These are phyloP conservation scores for Tricholoma hemisulphureum DNA, from an alignment of 768 basidiomycete genomes.

Conservation along the genomic window DNA sequence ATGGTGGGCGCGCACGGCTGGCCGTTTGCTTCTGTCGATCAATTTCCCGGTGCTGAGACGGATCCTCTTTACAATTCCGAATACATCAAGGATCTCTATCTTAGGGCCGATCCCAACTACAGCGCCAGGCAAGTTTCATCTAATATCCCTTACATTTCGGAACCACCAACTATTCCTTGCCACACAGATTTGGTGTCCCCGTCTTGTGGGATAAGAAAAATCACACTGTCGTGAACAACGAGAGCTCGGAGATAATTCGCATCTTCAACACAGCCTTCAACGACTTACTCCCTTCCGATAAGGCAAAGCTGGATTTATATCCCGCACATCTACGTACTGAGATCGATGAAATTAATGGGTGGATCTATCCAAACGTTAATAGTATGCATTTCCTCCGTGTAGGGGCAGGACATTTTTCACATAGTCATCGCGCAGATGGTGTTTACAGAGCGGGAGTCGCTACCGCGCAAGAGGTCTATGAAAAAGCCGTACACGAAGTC, in stretches of 20 bases:
- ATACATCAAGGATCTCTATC: conserved; percentile 83
- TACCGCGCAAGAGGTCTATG: conserved; percentile 73
- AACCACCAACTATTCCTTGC: background rate
- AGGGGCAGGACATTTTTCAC: background rate
- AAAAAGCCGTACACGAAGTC: conserved; percentile 65
- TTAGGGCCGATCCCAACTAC: conserved; percentile 71
- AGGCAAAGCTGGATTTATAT: conserved; percentile 70
- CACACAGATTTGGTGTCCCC: conserved; percentile 74
- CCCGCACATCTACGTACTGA: conserved; percentile 66
- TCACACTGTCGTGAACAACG: conserved; percentile 90
- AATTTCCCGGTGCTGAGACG: conserved; percentile 65
- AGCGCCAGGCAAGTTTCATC: conserved; percentile 50
- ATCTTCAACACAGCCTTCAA: conserved; percentile 89
- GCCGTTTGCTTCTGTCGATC: conserved; percentile 73
- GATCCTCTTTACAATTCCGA: conserved; percentile 69
- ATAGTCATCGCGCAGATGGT: conserved; percentile 49
- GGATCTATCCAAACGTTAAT: conserved; percentile 82
- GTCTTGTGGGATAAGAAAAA: conserved; percentile 89
- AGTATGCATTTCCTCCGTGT: conserved; percentile 45
- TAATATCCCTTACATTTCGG: background rate
- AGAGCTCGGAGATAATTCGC: conserved; percentile 91
- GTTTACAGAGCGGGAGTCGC: conserved; percentile 92
- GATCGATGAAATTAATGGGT: conserved; percentile 83
- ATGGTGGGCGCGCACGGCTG: conserved; percentile 83
- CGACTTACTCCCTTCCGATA: conserved; percentile 60